Percentiles rank a stretch among this genome's conserved stretches.
These are phyloP conservation scores for Lentithecium fluviatile DNA, from an alignment of 495 filamentous ascomycete species.

Conservation along the genomic window DNA sequence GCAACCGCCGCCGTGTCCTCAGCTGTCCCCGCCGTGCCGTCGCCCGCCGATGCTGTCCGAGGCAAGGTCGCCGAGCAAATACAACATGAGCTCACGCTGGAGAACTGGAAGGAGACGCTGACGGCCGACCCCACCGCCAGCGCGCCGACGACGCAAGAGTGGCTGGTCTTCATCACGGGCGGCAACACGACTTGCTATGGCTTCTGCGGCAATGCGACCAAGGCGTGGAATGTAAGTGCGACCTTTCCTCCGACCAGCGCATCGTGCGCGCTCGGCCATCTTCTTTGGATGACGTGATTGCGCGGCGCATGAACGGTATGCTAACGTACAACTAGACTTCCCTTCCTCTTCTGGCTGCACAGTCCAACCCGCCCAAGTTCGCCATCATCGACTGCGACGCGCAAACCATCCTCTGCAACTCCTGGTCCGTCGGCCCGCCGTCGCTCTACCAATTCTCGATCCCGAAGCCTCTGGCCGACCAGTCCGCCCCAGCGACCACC, in stretches of 20 bases:
- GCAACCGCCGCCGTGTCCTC: constrained; percentile 59
- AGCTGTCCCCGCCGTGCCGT: constrained; percentile 44
- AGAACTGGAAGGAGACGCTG: constrained; percentile 72
- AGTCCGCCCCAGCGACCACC: constrained; percentile 43
- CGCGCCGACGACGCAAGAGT: constrained; percentile 63
- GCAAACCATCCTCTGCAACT: constrained; percentile 75
- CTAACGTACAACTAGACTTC: constrained; percentile 40
- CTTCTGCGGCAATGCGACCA: constrained; percentile 53
- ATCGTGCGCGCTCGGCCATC: no score
- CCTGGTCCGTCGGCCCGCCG: constrained; percentile 72
- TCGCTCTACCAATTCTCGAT: constrained; percentile 71
- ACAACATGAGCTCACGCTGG: constrained; percentile 62
- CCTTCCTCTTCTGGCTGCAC: constrained; percentile 62
- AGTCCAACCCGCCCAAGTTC: constrained; percentile 66
- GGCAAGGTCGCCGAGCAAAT: constrained; percentile 52
- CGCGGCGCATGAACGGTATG: neutral
- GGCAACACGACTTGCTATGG: constrained; percentile 87
- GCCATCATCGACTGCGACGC: constrained; percentile 76
- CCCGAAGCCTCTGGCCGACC: constrained; percentile 55
- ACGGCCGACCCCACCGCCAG: constrained; percentile 57
- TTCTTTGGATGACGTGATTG: no score
- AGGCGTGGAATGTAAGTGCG: constrained; percentile 56
- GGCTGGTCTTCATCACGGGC: constrained; percentile 77
- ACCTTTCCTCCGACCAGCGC: neutral
- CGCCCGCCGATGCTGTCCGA: constrained; percentile 52